These are phyloP conservation scores for Trypanosoma rangeli DNA, from an alignment of 208 protist species.

Conservation along the genomic window DNA sequence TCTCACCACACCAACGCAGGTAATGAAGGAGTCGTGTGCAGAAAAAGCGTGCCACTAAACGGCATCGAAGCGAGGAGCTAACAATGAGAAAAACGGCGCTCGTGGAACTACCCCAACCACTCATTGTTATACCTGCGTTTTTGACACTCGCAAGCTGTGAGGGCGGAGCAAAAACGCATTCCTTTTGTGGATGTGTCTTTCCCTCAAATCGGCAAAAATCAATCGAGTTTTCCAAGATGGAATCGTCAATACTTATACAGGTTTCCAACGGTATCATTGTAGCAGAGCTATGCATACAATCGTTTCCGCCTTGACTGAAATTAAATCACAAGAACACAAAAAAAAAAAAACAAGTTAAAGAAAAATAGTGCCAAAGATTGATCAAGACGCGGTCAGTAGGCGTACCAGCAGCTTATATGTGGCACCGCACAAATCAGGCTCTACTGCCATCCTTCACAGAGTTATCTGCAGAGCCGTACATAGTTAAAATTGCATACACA, in stretches of 20 bases:
- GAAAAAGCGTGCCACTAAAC: constrained; percentile 65
- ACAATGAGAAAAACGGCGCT: constrained; percentile 61
- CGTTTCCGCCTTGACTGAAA: neutral
- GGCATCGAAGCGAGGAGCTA: constrained; percentile 49
- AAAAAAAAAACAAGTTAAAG: neutral
- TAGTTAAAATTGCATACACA: neutral
- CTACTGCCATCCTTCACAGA: neutral
- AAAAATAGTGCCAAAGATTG: constrained; percentile 1
- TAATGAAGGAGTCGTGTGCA: constrained; percentile 63
- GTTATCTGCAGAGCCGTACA: neutral
- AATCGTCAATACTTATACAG: constrained; percentile 15
- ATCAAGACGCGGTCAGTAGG: neutral
- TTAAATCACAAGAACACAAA: neutral
- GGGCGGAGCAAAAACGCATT: constrained; percentile 8
- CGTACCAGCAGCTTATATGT: neutral
- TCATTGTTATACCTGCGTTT: neutral
- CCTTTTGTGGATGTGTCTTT: neutral
- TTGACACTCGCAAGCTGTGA: neutral
- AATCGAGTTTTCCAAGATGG: constrained; percentile 20
- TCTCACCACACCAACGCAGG: constrained; percentile 65
- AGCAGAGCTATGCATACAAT: constrained; percentile 1
- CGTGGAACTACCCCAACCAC: constrained; percentile 39
- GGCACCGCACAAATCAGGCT: neutral
- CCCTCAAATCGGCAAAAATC: constrained; percentile 29
- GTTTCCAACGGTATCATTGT: constrained; percentile 16